Evolutionary conservation across 768 basidiomycete genomes (phyloP).

Genomic region (Trametes gibbosa): DNA sequence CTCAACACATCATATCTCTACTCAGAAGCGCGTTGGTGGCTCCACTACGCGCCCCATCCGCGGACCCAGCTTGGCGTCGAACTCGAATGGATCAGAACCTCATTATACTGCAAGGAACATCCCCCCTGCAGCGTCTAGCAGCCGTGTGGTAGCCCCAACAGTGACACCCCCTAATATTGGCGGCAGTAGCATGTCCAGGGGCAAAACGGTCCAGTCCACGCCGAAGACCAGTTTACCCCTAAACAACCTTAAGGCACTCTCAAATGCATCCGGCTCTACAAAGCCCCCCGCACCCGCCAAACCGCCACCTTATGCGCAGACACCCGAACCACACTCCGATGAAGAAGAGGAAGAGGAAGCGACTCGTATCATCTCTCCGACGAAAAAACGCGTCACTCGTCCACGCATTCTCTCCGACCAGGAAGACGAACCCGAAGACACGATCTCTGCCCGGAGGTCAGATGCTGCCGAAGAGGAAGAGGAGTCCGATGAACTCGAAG

Average conservation of each 20-base stretch:
- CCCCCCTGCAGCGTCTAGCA: too few relatives aligned
- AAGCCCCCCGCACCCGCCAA: background rate
- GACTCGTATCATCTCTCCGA: constrained; percentile 8
- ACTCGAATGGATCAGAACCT: too few relatives aligned
- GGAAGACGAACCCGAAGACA: constrained; percentile 1
- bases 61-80: too few relatives aligned
- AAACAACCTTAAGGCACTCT: background rate
- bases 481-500: constrained; percentile 9
- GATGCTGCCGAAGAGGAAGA: background rate
- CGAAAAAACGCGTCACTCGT: constrained; percentile 13
- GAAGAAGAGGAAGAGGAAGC: constrained; percentile 20
- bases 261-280: background rate
- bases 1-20: background rate
- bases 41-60: too few relatives aligned
- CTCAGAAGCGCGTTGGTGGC: too few relatives aligned
- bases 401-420: constrained; percentile 16
- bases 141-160: background rate
- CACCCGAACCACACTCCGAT: background rate
- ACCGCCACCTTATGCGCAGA: background rate
- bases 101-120: background rate
- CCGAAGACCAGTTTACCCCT: background rate
- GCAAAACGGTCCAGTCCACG: background rate
- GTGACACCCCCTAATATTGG: background rate
- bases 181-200: background rate
- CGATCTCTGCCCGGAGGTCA: background rate